phyloP scores from a whole-genome alignment of 805 yeast species.

The Nakazawaea wyomingensis region DNA sequence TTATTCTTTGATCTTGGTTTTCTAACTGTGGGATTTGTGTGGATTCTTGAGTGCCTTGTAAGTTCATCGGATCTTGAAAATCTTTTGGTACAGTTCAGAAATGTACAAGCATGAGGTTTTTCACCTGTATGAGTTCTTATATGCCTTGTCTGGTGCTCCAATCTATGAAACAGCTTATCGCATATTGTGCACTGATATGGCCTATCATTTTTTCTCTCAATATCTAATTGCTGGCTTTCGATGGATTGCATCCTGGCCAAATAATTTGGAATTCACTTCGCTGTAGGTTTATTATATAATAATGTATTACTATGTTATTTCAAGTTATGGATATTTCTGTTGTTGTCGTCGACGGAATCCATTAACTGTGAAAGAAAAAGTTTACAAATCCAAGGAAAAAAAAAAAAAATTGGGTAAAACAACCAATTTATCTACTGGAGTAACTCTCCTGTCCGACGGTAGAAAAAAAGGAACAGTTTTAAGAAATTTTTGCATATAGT shows the following conservation, averaged over 20 bases:
- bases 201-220: constrained; percentile 31
- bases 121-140: constrained; percentile 80
- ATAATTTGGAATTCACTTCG: neutral
- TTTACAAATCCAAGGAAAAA: neutral
- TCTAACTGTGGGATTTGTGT: constrained; percentile 63
- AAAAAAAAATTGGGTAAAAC: constrained; percentile 1
- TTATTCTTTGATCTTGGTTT: constrained; percentile 50
- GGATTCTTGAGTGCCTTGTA: constrained; percentile 69
- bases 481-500: neutral
- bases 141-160: constrained; percentile 77
- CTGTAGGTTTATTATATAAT: too few relatives aligned
- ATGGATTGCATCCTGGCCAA: constrained; percentile 2
- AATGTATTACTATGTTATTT: too few relatives aligned
- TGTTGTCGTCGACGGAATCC: too few relatives aligned
- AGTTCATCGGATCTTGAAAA: constrained; percentile 71
- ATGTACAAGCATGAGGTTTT: constrained; percentile 73
- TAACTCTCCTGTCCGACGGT: neutral
- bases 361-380: too few relatives aligned
- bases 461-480: neutral
- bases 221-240: constrained; percentile 19
- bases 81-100: constrained; percentile 62
- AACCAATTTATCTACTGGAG: neutral
- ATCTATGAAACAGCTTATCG: constrained; percentile 66
- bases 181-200: constrained; percentile 76
- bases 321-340: too few relatives aligned